Base-by-base conservation (phyloP, 75 land plant species). In the Cupressus sempervirens region DNA sequence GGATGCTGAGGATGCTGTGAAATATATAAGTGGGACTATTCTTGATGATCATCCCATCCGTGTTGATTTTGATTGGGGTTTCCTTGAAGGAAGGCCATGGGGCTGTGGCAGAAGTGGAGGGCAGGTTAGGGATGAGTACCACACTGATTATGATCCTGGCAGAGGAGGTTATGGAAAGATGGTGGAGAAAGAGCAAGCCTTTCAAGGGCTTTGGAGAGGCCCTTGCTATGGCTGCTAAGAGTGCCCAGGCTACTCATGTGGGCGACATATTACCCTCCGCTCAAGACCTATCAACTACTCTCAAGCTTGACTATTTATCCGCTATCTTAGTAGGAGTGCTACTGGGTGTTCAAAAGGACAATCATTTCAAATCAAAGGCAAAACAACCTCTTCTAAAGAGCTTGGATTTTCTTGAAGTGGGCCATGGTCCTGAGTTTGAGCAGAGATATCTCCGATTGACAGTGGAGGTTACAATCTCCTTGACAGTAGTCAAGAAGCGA, bases 131-230 rank as follows among this genome's bases (percentile, higher is more conserved):
- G 99, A 98, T 91, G 99, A 98, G 87, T 96, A 96, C 88, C 96
- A 98, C 52, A 96, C 98, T 26, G 99, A 98, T 83, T 98, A 96
- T 89, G 99, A 98, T 94, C 97, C 99, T 86, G 99, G 99, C n/a
- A n/a, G n/a, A n/a, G n/a, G n/a, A n/a, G n/a, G n/a, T n/a, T n/a
- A n/a, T n/a, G n/a, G n/a, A n/a, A n/a, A n/a, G n/a, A n/a, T n/a
- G n/a, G n/a, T n/a, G n/a, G n/a, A n/a, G n/a, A n/a, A n/a, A n/a
- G n/a, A 40, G 58, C 29, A 84, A 86, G 7, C 85, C 88, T 30
- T 93, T 90, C 52, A 85, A 85, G 36, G 56, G 88, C 15, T 85
- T 98, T 70, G 98, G 96, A 58, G 98, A 96, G 90, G 87, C 91
- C 38, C 86, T 98, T 88, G 99, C 97, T 30, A 75, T 88, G 32